A percentile compares a stretch with the other conserved stretches of the same genome.
These are phyloP conservation scores for Pleurotus ostreatus DNA, from an alignment of 768 basidiomycete species.

Conservation along the genomic window DNA sequence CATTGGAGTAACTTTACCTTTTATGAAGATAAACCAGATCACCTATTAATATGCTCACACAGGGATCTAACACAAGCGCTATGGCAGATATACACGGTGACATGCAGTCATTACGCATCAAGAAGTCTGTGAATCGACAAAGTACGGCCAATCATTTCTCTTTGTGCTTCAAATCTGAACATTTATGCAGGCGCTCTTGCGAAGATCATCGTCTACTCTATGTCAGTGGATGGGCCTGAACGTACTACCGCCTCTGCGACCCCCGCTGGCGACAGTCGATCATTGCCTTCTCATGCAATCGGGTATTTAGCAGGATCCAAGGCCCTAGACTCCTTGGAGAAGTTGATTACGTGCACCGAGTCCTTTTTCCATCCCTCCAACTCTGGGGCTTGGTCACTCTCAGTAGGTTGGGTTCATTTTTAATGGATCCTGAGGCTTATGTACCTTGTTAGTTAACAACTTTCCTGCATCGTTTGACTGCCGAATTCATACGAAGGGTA, in stretches of 20 bases:
- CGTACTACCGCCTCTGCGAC: constrained; percentile 37
- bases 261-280: constrained; percentile 17
- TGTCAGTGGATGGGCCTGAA: constrained; percentile 73
- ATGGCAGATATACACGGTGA: constrained; percentile 67
- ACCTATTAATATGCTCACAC: constrained; percentile 6
- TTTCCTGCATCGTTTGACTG: constrained; percentile 67
- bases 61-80: constrained; percentile 63
- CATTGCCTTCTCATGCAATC: constrained; percentile 27
- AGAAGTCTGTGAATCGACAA: constrained; percentile 64
- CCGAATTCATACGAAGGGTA: constrained; percentile 78
- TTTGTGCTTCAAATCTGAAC: constrained; percentile 5
- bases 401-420: constrained; percentile 32
- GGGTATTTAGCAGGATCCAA: constrained; percentile 80
- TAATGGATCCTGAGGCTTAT: not conserved
- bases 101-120: constrained; percentile 55
- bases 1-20: constrained; percentile 42
- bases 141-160: constrained; percentile 28
- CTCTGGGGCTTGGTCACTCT: constrained; percentile 76
- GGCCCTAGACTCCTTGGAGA: constrained; percentile 84
- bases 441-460: constrained; percentile 44
- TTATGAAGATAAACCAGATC: not conserved
- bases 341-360: constrained; percentile 87
- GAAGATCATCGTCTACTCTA: constrained; percentile 84
- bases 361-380: constrained; percentile 96
- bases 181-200: constrained; percentile 67